Conservation (phyloP, 1,284 basidiomycete genomes). For the Leccinum griseonigrum region DNA sequence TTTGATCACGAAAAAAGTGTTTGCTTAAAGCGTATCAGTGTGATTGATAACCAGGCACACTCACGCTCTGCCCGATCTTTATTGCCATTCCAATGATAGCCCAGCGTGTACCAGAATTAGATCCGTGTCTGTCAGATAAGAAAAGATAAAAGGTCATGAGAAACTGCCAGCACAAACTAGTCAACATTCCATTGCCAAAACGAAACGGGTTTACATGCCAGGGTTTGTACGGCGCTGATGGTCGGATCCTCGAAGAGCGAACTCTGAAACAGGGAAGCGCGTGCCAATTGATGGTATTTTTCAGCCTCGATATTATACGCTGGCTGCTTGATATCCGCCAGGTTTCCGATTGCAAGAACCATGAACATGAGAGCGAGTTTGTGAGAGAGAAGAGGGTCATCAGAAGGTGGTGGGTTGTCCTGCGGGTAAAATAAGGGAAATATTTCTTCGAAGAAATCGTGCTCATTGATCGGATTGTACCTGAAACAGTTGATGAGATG, state of each 20-base stretch:
- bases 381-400: conserved; percentile 62
- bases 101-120: conserved; percentile 71
- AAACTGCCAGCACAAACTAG: conserved; percentile 42
- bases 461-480: conserved; percentile 69
- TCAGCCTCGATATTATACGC: conserved; percentile 75
- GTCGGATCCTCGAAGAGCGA: conserved; percentile 74
- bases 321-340: conserved; percentile 62
- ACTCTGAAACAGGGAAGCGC: conserved; percentile 68
- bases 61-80: conserved; percentile 74
- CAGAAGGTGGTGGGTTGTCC: conserved; percentile 42
- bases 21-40: conserved; percentile 1
- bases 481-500: conserved; percentile 37
- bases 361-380: conserved; percentile 73
- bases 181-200: conserved; percentile 13
- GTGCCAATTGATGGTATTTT: conserved; percentile 73
- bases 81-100: conserved; percentile 75
- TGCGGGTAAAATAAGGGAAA: conserved; percentile 62
- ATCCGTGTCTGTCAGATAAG: conserved; percentile 70
- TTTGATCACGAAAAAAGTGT: conserved; percentile 10
- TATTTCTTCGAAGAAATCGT: conserved; percentile 65
- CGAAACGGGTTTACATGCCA: conserved; percentile 44
- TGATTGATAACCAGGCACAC: conserved; percentile 31
- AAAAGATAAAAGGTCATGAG: conserved; percentile 78
- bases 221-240: conserved; percentile 64
- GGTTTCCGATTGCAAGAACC: conserved; percentile 68